phyloP scores from a whole-genome alignment of 108 stramenopile genomes.

The Ochromonas danica region DNA sequence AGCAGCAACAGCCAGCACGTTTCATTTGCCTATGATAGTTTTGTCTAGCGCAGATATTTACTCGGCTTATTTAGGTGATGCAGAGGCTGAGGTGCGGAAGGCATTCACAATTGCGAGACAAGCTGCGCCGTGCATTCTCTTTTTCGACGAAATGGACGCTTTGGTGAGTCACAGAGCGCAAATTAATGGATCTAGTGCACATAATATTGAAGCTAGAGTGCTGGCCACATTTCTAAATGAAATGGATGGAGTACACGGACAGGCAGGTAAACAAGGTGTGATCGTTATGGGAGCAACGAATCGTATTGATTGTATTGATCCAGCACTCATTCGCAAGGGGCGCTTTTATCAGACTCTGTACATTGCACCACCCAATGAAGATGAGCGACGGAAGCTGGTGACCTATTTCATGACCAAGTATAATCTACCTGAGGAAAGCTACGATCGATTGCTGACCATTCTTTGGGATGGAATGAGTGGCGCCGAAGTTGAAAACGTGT shows the following conservation, averaged over 20 bases:
- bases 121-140: conserved; percentile 55
- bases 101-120: conserved; percentile 47
- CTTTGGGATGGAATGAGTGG: conserved; percentile 22
- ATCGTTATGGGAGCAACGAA: conserved; percentile 55
- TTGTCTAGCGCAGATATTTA: conserved; percentile 28
- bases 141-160: conserved; percentile 56
- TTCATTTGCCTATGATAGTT: not conserved
- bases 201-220: conserved; percentile 42
- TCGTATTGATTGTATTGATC: conserved; percentile 49
- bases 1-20: not conserved
- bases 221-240: conserved; percentile 55
- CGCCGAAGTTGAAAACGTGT: conserved; percentile 21
- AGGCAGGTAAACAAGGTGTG: conserved; percentile 37
- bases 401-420: not conserved
- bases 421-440: not conserved
- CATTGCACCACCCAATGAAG: not conserved
- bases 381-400: not conserved
- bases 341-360: conserved; percentile 18
- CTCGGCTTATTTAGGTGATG: conserved; percentile 47
- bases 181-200: not conserved
- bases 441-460: not conserved
- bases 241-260: conserved; percentile 49
- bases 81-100: conserved; percentile 48
- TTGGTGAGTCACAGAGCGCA: conserved; percentile 23
- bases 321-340: conserved; percentile 46